phyloP scores from a whole-genome alignment of 805 yeast species.

The Ogataea nonfermentans region DNA sequence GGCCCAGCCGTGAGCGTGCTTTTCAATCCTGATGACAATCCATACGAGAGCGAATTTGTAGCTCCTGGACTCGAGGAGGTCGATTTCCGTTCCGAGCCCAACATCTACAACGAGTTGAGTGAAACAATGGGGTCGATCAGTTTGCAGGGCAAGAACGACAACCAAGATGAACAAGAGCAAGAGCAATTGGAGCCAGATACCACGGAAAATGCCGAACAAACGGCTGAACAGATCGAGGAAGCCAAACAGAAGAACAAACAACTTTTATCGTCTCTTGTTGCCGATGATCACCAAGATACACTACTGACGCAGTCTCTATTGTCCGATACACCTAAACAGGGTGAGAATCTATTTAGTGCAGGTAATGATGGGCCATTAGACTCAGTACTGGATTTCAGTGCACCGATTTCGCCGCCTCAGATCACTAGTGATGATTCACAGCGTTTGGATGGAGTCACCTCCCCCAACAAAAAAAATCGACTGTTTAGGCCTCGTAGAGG shows the following conservation, averaged over 20 bases:
- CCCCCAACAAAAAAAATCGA: constrained; percentile 41
- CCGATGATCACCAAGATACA: constrained; percentile 31
- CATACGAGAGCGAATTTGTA: constrained; percentile 22
- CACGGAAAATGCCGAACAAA: constrained; percentile 18
- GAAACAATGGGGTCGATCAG: constrained; percentile 26
- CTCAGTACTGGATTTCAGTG: constrained; percentile 17
- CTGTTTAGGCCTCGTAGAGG: constrained; percentile 47
- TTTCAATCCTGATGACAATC: constrained; percentile 24
- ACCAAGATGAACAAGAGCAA: constrained; percentile 9
- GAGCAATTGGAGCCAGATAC: constrained; percentile 11
- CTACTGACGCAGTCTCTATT: constrained; percentile 12
- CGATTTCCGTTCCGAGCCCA: constrained; percentile 21
- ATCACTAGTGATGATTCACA: constrained; percentile 3
- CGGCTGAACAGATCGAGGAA: constrained; percentile 16
- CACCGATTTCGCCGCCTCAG: constrained; percentile 10
- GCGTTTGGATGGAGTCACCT: constrained; percentile 17
- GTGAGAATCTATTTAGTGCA: constrained; percentile 19
- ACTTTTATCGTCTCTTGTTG: constrained; percentile 43
- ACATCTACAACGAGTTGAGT: constrained; percentile 17
- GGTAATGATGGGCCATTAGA: constrained; percentile 24
- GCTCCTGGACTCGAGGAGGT: constrained; percentile 20
- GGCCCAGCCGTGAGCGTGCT: constrained; percentile 30
- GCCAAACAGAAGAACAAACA: constrained; percentile 35
- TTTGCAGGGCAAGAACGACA: constrained; percentile 9
- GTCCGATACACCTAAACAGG: constrained; percentile 18